Conservation (phyloP, 345 rosid genomes). For the Erucastrum elatum region DNA sequence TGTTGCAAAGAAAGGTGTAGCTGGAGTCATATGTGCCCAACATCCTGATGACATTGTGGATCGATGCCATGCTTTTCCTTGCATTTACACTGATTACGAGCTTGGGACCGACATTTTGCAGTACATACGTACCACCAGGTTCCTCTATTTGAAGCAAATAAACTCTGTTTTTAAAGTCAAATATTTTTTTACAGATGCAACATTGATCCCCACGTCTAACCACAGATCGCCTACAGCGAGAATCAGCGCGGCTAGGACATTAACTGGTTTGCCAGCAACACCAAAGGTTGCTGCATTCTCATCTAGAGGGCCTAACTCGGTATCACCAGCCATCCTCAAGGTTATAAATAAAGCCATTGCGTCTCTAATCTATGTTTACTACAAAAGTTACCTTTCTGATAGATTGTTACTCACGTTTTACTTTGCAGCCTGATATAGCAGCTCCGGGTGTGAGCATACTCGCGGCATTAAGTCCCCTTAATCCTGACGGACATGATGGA, state of each 20-base stretch:
- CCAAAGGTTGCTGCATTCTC: conserved; percentile 44
- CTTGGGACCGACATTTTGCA: conserved; percentile 38
- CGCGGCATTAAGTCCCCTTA: conserved; percentile 28
- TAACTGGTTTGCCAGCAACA: conserved; percentile 37
- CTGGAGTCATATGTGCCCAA: conserved; percentile 36
- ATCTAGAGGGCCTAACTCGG: conserved; percentile 55
- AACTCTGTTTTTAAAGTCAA: neutral
- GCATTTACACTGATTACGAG: conserved; percentile 32
- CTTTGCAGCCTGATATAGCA: conserved; percentile 46
- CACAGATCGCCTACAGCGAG: conserved; percentile 32
- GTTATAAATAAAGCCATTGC: conserved; percentile 21
- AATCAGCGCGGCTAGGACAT: conserved; percentile 34
- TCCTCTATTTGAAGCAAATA: neutral
- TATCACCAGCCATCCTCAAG: conserved; percentile 61
- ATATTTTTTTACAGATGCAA: neutral
- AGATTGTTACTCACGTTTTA: neutral
- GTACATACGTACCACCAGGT: conserved; percentile 43
- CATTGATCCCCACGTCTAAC: conserved; percentile 35
- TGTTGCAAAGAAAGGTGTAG: conserved; percentile 20
- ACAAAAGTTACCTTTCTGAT: neutral
- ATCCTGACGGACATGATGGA: neutral
- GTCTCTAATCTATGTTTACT: neutral
- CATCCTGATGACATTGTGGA: conserved; percentile 9
- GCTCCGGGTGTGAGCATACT: conserved; percentile 46
- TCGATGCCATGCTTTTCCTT: conserved; percentile 16